Evolutionary conservation across 2,329 filamentous ascomycete species (phyloP).

Genomic region (Huntiella decipiens): DNA sequence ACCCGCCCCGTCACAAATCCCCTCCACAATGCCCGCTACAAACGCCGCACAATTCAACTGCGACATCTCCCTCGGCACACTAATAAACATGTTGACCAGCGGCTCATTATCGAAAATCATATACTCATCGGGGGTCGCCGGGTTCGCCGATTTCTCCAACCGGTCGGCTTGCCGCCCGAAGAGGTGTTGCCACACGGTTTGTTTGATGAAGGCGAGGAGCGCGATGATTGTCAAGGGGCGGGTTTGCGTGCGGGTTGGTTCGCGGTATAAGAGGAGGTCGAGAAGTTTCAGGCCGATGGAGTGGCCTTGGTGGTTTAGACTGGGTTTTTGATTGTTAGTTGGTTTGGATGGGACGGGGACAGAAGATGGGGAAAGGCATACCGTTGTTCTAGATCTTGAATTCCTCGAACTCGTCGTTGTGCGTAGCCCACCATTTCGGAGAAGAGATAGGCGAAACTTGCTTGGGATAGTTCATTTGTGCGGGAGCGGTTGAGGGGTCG

Average conservation of each 20-base stretch:
- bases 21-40: constrained; percentile 87
- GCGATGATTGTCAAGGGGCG: constrained; percentile 76
- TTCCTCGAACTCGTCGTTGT: constrained; percentile 73
- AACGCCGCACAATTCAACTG: constrained; percentile 93
- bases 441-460: constrained; percentile 91
- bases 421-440: constrained; percentile 94
- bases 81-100: constrained; percentile 84
- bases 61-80: constrained; percentile 84
- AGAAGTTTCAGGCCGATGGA: constrained; percentile 85
- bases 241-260: constrained; percentile 48
- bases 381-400: constrained; percentile 85
- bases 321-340: neutral
- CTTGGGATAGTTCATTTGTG: constrained; percentile 73
- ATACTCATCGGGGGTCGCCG: constrained; percentile 78
- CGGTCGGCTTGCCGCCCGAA: constrained; percentile 83
- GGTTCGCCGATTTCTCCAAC: constrained; percentile 70
- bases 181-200: constrained; percentile 76
- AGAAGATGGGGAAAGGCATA: constrained; percentile 21
- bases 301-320: constrained; percentile 80
- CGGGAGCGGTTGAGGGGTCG: constrained; percentile 79
- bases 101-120: constrained; percentile 99
- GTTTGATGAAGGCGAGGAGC: constrained; percentile 88
- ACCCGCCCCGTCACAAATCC: constrained; percentile 80
- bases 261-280: constrained; percentile 79
- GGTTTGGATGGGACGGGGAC: neutral